A percentile compares a stretch with the other conserved stretches of the same genome.
These are phyloP conservation scores for Pestalotiopsis sp. DNA, from an alignment of 2,329 filamentous ascomycete genomes.

Conservation along the genomic window DNA sequence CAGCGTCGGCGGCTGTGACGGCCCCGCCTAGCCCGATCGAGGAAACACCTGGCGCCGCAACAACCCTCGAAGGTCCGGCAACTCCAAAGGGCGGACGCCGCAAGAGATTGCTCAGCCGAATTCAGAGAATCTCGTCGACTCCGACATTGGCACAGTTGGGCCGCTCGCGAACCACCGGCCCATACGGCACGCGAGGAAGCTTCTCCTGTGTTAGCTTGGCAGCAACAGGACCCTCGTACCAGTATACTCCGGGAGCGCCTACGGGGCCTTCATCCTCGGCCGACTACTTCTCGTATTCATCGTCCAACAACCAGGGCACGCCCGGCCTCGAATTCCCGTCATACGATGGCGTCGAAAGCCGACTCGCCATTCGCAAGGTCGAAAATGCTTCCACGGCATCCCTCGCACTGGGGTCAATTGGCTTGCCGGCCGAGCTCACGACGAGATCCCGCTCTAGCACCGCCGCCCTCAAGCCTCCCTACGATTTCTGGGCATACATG, in stretches of 20 bases:
- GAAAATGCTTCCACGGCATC: conserved; percentile 46
- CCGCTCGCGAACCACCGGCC: conserved; percentile 69
- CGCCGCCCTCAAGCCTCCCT: conserved; percentile 36
- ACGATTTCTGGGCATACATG: conserved; percentile 78
- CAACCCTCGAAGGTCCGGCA: conserved; percentile 23
- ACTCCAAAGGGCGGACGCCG: conserved; percentile 67
- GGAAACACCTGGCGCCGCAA: conserved; percentile 1
- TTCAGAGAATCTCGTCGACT: conserved; percentile 82
- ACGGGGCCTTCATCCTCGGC: conserved; percentile 24
- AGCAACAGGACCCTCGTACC: conserved; percentile 41
- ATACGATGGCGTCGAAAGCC: conserved; percentile 46
- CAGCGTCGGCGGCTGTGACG: not conserved
- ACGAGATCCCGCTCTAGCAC: conserved; percentile 33
- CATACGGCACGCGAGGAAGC: conserved; percentile 59
- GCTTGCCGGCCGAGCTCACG: conserved; percentile 66
- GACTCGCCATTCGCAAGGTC: conserved; percentile 57
- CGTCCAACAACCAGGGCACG: conserved; percentile 40
- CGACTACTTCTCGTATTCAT: conserved; percentile 34
- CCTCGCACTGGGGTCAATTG: conserved; percentile 52
- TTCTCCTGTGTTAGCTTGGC: conserved; percentile 59
- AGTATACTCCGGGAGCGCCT: conserved; percentile 31
- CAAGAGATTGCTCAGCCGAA: conserved; percentile 69
- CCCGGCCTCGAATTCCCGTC: conserved; percentile 42
- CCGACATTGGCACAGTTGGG: conserved; percentile 69
- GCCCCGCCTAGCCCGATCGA: conserved; percentile 14